Conservation (phyloP, 768 basidiomycete species). For the Pleurotus sapidus region DNA sequence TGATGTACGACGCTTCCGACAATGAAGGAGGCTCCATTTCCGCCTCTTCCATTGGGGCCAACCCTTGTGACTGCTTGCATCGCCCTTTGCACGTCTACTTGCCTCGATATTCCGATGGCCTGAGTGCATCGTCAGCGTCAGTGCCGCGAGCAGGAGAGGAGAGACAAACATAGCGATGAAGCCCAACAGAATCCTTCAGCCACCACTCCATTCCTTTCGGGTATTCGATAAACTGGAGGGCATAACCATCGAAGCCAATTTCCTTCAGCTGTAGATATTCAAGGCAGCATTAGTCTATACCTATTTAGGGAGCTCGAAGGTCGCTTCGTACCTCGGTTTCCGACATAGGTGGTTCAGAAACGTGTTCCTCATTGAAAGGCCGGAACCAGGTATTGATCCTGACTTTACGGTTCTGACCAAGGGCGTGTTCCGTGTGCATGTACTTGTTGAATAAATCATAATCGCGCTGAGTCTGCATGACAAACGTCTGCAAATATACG, state of each 20-base stretch:
- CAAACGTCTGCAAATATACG: conserved; percentile 60
- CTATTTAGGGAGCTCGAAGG: too few relatives aligned
- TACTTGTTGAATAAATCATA: conserved; percentile 65
- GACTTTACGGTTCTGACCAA: conserved; percentile 39
- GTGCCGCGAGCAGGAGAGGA: neutral
- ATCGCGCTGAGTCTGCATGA: conserved; percentile 82
- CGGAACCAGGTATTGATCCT: conserved; percentile 72
- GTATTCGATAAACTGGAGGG: conserved; percentile 76
- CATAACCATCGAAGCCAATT: conserved; percentile 79
- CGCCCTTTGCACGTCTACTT: conserved; percentile 49
- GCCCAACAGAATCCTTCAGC: conserved; percentile 54
- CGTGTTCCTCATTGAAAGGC: conserved; percentile 29
- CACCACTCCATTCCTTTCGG: conserved; percentile 74
- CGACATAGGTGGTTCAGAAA: conserved; percentile 53
- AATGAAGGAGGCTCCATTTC: conserved; percentile 60
- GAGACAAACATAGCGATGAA: conserved; percentile 71
- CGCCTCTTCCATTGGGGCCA: conserved; percentile 36
- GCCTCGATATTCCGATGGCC: conserved; percentile 59
- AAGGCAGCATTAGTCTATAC: too few relatives aligned
- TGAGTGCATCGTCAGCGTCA: conserved; percentile 21
- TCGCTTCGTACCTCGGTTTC: conserved; percentile 49
- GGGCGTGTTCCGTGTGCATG: conserved; percentile 50
- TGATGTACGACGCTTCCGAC: conserved; percentile 55
- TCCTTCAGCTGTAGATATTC: conserved; percentile 42
- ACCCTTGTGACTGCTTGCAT: conserved; percentile 58